These are phyloP conservation scores for Fraxinus platypoda DNA, from an alignment of 305 asterid species.

Conservation along the genomic window DNA sequence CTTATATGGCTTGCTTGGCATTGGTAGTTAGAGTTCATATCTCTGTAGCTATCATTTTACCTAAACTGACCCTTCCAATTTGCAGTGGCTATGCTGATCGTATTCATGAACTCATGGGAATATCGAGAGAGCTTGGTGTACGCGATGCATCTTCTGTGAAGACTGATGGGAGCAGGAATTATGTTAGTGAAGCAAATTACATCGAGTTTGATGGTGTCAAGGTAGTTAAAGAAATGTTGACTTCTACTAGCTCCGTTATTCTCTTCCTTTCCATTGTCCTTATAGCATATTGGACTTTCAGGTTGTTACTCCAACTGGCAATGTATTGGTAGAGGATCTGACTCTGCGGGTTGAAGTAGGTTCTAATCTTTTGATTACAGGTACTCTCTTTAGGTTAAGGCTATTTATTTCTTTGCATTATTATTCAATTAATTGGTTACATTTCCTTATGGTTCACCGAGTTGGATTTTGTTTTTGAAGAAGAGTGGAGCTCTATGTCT, in stretches of 20 bases:
- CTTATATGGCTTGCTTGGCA: conserved; percentile 18
- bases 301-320: conserved; percentile 98
- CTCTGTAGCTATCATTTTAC: conserved; percentile 16
- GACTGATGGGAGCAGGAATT: conserved; percentile 76
- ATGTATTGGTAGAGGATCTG: conserved; percentile 90
- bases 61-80: conserved; percentile 26
- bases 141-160: conserved; percentile 69
- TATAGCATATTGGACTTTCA: conserved; percentile 34
- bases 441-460: not conserved
- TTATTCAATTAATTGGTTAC: conserved; percentile 2
- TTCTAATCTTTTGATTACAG: conserved; percentile 96
- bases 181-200: conserved; percentile 92
- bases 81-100: conserved; percentile 99
- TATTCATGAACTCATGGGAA: conserved; percentile 88
- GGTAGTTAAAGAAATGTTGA: conserved; percentile 43
- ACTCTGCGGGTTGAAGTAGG: conserved; percentile 91
- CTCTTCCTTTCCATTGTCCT: conserved; percentile 23
- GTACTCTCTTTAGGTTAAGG: conserved; percentile 35
- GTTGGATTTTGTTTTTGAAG: not conserved
- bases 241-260: conserved; percentile 20
- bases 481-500: conserved; percentile 3
- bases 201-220: conserved; percentile 88
- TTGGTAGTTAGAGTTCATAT: conserved; percentile 7
- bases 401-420: conserved; percentile 12
- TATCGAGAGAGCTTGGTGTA: conserved; percentile 77